Base-by-base conservation (phyloP, 352 stramenopile genomes). In the Elongisporangium prolatum region DNA sequence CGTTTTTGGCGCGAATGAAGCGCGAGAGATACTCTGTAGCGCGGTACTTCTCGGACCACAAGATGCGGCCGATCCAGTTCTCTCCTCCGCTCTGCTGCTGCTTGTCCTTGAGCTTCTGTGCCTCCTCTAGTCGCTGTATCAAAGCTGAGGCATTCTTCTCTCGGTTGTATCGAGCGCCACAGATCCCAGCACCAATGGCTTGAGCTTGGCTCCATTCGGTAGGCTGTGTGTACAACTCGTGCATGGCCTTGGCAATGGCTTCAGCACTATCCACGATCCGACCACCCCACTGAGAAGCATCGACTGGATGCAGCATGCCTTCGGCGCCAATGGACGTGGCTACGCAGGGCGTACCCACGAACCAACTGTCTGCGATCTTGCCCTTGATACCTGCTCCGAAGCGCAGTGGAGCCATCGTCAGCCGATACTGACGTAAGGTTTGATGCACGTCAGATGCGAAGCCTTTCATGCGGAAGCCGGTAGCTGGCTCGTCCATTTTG, bases 321-420 rank as follows among this genome's bases (percentile, higher is more conserved):
- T 98, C 94, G 1, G 83, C 75, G 3, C 93, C 94, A 48, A 98
- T 84, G 0, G 78, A 80, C 9, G 92, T 98, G 4, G 85, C 85
- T 4, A 98, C 83, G 14, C 95, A 96, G 1, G 94, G 94, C 40
- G 89, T 94, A 4, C 91, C 90, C 55, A 80, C 80, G 34, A 81
- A 84, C 94, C 94, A 98, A 63, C 88, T 89, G 63, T 98, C 92
- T 2, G 93, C 77, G 58, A 98, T 97, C 67, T 98, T 98, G 20
- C 94, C 94, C 66, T 98, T 98, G 61, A 98, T 96, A 2, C 94
- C 94, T 2, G 92, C 92, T 24, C 94, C 94, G 73, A 95, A 98
- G 7, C 94, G 85, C 56, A 98, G 68, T 6, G 94, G 94, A 25
- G 94, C 92, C 34, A 98, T 74, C 10, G 87, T 82, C 5, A 98